Evolutionary conservation across 345 rosid genomes (phyloP).

Genomic region (Theobroma cacao): DNA sequence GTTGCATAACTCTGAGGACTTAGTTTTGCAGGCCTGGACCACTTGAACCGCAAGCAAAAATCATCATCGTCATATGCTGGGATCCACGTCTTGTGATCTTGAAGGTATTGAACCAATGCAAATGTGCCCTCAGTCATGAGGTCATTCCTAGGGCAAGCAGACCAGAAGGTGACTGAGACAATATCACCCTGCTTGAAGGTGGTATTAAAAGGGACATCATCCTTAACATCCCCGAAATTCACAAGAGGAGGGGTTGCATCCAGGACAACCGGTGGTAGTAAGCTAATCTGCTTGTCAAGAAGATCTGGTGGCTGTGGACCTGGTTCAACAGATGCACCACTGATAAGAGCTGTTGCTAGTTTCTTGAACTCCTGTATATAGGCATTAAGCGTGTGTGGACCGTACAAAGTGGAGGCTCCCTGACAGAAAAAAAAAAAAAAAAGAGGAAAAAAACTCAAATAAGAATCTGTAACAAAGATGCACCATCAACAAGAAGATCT

Average conservation of each 20-base stretch:
- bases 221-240: constrained; percentile 67
- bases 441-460: not conserved
- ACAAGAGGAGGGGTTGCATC: constrained; percentile 63
- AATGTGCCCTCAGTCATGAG: constrained; percentile 89
- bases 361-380: constrained; percentile 87
- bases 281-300: constrained; percentile 61
- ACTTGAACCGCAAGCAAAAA: constrained; percentile 72
- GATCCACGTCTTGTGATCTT: constrained; percentile 53
- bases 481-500: not conserved
- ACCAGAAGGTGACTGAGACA: constrained; percentile 74
- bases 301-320: constrained; percentile 80
- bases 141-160: constrained; percentile 88
- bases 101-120: constrained; percentile 69
- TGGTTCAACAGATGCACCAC: constrained; percentile 37
- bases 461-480: not conserved
- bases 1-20: constrained; percentile 66
- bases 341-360: constrained; percentile 61
- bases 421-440: constrained; percentile 24
- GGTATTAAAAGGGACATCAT: constrained; percentile 58
- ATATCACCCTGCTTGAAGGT: constrained; percentile 56
- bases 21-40: constrained; percentile 72
- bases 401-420: constrained; percentile 91
- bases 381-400: constrained; percentile 80
- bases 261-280: constrained; percentile 64
- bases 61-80: constrained; percentile 86